Evolutionary conservation across 805 yeast species (phyloP).

Genomic region (Wickerhamiella lipophila): DNA sequence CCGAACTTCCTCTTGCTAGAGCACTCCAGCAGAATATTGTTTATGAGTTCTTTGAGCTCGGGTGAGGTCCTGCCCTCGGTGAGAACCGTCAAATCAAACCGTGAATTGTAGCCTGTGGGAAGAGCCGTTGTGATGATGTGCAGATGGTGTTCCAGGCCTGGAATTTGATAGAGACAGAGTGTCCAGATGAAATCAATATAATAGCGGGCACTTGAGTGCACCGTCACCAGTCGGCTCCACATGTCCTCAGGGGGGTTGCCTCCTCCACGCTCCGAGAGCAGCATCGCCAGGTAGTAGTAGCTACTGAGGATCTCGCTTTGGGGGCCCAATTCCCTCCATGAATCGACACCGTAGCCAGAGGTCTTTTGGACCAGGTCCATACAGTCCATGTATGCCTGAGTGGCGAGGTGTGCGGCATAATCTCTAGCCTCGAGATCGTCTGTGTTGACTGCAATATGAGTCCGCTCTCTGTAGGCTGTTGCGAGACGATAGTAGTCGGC

Average conservation of each 20-base stretch:
- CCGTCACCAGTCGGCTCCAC: neutral
- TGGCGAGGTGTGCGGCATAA: neutral
- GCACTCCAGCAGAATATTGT: neutral
- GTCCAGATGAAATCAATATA: constrained; percentile 1
- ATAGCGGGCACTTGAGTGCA: neutral
- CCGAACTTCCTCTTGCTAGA: neutral
- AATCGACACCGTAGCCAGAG: neutral
- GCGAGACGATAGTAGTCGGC: constrained; percentile 1
- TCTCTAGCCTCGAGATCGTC: neutral
- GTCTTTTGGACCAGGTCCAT: neutral
- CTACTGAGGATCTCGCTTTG: neutral
- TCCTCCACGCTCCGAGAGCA: neutral
- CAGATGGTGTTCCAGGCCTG: neutral
- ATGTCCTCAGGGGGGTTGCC: neutral
- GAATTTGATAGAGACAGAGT: neutral
- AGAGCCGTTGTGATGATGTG: neutral
- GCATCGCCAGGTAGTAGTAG: neutral
- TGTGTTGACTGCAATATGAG: neutral
- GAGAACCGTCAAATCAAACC: neutral
- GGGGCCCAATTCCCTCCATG: neutral
- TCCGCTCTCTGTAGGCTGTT: neutral
- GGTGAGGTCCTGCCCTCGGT: neutral
- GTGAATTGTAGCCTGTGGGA: neutral
- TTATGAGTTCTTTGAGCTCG: neutral
- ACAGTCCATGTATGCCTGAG: neutral